Evolutionary conservation across 495 filamentous ascomycete species (phyloP).

Genomic region (Clavariopsis aquatica): DNA sequence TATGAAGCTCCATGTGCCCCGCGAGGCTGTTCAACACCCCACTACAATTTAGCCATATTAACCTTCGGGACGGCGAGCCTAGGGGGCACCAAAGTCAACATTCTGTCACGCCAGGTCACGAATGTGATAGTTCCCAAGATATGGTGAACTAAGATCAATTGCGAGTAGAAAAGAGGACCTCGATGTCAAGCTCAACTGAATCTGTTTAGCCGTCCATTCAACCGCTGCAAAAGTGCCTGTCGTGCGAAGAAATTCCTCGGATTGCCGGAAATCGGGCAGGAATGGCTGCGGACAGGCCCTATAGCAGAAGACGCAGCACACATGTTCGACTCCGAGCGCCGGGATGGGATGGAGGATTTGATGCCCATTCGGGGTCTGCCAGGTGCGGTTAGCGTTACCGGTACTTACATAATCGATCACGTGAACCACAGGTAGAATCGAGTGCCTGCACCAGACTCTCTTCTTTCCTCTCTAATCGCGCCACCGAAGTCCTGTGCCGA

Average conservation of each 20-base stretch:
- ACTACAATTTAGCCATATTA: conserved; percentile 34
- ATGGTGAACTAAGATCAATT: conserved; percentile 5
- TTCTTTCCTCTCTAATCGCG: too few relatives aligned
- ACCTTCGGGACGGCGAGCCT: conserved; percentile 25
- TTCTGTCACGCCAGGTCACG: conserved; percentile 12
- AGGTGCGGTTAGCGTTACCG: not conserved
- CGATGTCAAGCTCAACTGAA: not conserved
- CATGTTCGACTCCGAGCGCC: not conserved
- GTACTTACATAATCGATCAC: not conserved
- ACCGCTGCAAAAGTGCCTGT: conserved; percentile 25
- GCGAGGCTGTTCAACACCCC: not conserved
- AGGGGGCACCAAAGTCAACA: not conserved
- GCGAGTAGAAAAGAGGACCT: not conserved
- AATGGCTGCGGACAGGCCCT: not conserved
- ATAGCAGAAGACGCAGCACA: not conserved
- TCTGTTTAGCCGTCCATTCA: conserved; percentile 33
- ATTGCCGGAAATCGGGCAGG: conserved; percentile 21
- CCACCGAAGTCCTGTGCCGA: too few relatives aligned
- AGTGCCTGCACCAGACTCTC: too few relatives aligned
- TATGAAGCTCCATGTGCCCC: conserved; percentile 12
- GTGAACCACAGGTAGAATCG: too few relatives aligned
- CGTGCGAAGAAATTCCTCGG: conserved; percentile 19
- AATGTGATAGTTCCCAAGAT: not conserved
- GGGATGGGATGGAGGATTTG: not conserved
- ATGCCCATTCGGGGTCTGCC: not conserved